Percentiles rank a stretch among this genome's conserved stretches.
Conservation (phyloP, 2,329 filamentous ascomycete genomes). For the Colletotrichum australisinense region DNA sequence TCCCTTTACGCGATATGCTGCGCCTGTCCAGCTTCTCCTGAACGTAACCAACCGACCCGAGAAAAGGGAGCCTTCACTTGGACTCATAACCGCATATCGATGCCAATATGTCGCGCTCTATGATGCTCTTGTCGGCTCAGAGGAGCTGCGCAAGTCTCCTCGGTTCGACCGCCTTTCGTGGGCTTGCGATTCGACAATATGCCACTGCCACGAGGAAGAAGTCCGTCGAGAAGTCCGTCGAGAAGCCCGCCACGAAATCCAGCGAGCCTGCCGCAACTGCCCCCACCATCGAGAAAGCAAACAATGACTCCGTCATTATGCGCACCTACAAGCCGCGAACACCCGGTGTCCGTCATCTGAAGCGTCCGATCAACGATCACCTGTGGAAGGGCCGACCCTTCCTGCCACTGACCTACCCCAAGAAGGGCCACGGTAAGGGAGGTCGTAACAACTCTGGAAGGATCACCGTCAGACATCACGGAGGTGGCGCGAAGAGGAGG, state of each 20-base stretch:
- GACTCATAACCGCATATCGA: neutral
- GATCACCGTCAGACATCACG: slow-evolving; percentile 90
- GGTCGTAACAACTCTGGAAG: slow-evolving; percentile 89
- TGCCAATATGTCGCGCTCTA: slow-evolving; percentile 1
- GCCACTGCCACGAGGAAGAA: slow-evolving; percentile 23
- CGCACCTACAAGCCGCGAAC: slow-evolving; percentile 94
- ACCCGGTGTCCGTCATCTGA: slow-evolving; percentile 90
- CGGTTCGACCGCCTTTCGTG: slow-evolving; percentile 17
- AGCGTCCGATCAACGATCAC: slow-evolving; percentile 94
- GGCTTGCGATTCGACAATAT: slow-evolving; percentile 20
- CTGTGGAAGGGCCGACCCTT: slow-evolving; percentile 93
- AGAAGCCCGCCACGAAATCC: slow-evolving; percentile 24
- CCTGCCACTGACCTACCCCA: slow-evolving; percentile 85
- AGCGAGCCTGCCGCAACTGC: slow-evolving; percentile 33
- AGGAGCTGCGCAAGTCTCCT: slow-evolving; percentile 11
- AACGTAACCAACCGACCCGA: slow-evolving; percentile 6
- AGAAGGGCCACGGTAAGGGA: slow-evolving; percentile 93
- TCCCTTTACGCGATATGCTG: slow-evolving; percentile 18
- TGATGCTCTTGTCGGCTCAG: slow-evolving; percentile 19
- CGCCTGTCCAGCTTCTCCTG: slow-evolving; percentile 22
- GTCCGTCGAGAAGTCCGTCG: slow-evolving; percentile 15
- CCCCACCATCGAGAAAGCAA: slow-evolving; percentile 41
- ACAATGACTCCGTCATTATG: slow-evolving; percentile 60
- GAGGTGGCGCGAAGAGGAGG: slow-evolving; percentile 90
- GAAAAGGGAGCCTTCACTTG: neutral